Conservation (phyloP, 2,329 filamentous ascomycete genomes). For the Metarhizium robertsii region DNA sequence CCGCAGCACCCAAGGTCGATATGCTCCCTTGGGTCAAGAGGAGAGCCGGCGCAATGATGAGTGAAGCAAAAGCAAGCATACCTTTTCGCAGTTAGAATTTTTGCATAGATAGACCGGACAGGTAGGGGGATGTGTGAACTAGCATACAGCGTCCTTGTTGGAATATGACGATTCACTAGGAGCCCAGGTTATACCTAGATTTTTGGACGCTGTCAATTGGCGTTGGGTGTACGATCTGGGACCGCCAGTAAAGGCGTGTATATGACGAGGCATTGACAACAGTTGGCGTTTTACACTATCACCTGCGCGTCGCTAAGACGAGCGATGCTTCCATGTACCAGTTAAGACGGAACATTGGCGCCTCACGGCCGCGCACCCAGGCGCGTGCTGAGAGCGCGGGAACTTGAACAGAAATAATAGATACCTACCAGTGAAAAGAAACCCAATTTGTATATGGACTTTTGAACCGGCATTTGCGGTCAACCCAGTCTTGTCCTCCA, state of each 20-base stretch:
- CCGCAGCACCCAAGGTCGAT: slow-evolving; percentile 31
- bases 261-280: neutral
- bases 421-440: neutral
- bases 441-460: neutral
- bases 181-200: slow-evolving; percentile 1
- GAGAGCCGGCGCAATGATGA: slow-evolving; percentile 20
- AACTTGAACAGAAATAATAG: neutral
- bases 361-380: neutral
- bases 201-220: neutral
- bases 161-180: neutral
- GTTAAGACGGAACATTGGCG: neutral
- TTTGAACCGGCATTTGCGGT: too few species aligned
- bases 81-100: slow-evolving; percentile 16
- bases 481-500: too few species aligned
- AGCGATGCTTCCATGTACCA: neutral
- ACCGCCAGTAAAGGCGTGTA: neutral
- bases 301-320: neutral
- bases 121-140: neutral
- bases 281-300: neutral
- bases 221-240: neutral
- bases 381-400: neutral
- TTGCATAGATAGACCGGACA: slow-evolving; percentile 28
- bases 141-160: neutral
- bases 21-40: slow-evolving; percentile 32
- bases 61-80: slow-evolving; percentile 12